Percentiles rank a stretch among this genome's conserved stretches.
Evolutionary conservation across 345 rosid species (phyloP).

Genomic region (Zanthoxylum bungeanum): DNA sequence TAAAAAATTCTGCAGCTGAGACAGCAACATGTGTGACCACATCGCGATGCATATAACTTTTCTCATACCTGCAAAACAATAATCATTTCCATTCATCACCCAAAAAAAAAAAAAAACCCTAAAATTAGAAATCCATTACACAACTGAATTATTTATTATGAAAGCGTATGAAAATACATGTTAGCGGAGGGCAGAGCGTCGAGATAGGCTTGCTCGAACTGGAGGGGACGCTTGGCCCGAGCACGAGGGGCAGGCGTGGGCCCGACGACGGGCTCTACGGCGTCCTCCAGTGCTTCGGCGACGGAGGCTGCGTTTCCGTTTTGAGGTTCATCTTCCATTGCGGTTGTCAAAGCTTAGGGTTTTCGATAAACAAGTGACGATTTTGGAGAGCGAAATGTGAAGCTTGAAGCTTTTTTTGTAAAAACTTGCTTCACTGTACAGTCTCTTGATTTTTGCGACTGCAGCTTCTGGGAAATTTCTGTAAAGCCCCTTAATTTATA

Average conservation of each 20-base stretch:
- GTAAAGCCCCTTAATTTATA: no score
- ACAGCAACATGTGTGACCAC: constrained; percentile 92
- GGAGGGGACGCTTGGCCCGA: constrained; percentile 88
- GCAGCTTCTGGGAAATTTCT: no score
- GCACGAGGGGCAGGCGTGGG: constrained; percentile 75
- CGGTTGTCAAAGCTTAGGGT: neutral
- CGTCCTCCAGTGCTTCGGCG: constrained; percentile 26
- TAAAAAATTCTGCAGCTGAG: constrained; percentile 86
- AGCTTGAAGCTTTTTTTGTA: neutral
- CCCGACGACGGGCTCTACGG: constrained; percentile 54
- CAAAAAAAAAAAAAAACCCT: neutral
- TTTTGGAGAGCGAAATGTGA: neutral
- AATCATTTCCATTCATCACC: neutral
- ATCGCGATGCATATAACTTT: constrained; percentile 98
- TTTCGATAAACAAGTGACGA: neutral
- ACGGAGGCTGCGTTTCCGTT: constrained; percentile 32
- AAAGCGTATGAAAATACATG: constrained; percentile 38
- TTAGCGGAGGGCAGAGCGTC: constrained; percentile 89
- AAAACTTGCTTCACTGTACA: neutral
- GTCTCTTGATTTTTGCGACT: neutral
- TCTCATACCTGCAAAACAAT: constrained; percentile 69
- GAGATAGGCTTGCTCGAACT: constrained; percentile 87
- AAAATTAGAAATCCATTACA: neutral
- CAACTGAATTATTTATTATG: neutral
- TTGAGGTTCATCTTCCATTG: constrained; percentile 49